phyloP scores from a whole-genome alignment of 768 basidiomycete species.

The Psilocybe subaeruginosa region DNA sequence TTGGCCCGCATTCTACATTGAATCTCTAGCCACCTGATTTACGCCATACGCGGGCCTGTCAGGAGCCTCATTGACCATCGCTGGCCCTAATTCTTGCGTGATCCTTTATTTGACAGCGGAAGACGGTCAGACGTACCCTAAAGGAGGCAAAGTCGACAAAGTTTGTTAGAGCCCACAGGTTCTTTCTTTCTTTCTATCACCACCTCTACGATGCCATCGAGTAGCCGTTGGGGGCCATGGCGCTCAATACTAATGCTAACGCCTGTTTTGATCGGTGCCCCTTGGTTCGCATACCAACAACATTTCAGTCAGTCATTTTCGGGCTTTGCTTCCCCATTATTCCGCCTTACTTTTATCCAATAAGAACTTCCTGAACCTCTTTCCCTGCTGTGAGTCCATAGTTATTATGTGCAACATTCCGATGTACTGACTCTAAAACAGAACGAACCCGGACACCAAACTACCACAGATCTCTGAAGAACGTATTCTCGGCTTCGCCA shows the following conservation, averaged over 20 bases:
- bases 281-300: conserved; percentile 48
- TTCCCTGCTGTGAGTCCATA: conserved; percentile 48
- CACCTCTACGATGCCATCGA: conserved; percentile 26
- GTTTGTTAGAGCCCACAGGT: too few relatives aligned
- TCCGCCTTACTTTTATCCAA: background rate
- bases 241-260: conserved; percentile 57
- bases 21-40: background rate
- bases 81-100: background rate
- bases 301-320: conserved; percentile 45
- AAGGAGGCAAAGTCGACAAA: conserved; percentile 7
- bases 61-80: background rate
- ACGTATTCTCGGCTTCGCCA: conserved; percentile 64
- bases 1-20: background rate
- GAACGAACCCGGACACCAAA: conserved; percentile 52
- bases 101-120: conserved; percentile 4
- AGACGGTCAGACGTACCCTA: conserved; percentile 9
- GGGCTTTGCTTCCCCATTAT: background rate
- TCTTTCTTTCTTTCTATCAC: background rate
- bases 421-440: conserved; percentile 16
- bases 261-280: conserved; percentile 55
- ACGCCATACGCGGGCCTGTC: background rate
- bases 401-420: background rate
- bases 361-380: conserved; percentile 63
- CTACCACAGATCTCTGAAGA: conserved; percentile 75
- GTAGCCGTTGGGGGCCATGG: conserved; percentile 57